Conservation (phyloP, 2,329 filamentous ascomycete genomes). For the Aciculosporium take region DNA sequence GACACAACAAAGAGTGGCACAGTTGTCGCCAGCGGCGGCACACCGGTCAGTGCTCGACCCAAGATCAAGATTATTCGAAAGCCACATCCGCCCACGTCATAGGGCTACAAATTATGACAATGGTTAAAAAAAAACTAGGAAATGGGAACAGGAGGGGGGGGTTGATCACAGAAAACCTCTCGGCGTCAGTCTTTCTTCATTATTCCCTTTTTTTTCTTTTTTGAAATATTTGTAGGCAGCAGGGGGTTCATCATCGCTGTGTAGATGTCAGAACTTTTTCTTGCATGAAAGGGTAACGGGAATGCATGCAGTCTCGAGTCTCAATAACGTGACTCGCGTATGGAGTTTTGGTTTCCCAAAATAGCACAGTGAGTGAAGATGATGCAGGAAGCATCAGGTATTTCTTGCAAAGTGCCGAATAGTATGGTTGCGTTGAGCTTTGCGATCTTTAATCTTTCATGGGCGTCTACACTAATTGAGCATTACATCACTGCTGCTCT, state of each 20-base stretch:
- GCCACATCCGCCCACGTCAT: conserved; percentile 14
- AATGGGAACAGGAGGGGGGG: not conserved
- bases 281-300: not conserved
- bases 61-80: conserved; percentile 27
- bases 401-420: too few relatives aligned
- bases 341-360: not conserved
- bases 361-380: not conserved
- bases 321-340: not conserved
- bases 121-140: not conserved
- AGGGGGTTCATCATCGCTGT: too few relatives aligned
- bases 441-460: too few relatives aligned
- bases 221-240: too few relatives aligned
- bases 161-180: too few relatives aligned
- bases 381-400: too few relatives aligned
- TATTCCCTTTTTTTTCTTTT: not conserved
- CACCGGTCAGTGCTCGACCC: conserved; percentile 15
- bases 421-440: too few relatives aligned
- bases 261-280: too few relatives aligned
- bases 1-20: conserved; percentile 10
- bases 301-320: not conserved
- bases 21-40: conserved; percentile 9
- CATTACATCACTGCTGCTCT: not conserved
- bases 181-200: too few relatives aligned
- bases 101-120: conserved; percentile 1
- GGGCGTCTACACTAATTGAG: too few relatives aligned